phyloP scores from a whole-genome alignment of 2,329 filamentous ascomycete genomes.

The Orbilia ellipsospora region DNA sequence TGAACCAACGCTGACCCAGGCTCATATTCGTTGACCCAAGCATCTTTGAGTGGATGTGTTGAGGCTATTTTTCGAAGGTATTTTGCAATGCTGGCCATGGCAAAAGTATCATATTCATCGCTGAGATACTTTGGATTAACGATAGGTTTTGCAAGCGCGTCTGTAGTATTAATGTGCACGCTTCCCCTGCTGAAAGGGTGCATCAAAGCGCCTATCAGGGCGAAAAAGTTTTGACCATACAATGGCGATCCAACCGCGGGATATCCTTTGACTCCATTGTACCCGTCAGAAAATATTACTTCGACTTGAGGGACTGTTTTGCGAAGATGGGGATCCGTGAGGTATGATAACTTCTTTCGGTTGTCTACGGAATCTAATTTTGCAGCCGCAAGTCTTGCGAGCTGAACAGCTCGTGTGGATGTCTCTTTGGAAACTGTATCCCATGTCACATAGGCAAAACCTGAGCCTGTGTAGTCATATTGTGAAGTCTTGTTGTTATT shows the following conservation, averaged over 20 bases:
- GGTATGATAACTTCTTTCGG: conserved; percentile 63
- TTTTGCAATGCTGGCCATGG: conserved; percentile 61
- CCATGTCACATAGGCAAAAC: conserved; percentile 65
- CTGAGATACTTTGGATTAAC: conserved; percentile 63
- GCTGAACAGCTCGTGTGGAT: conserved; percentile 58
- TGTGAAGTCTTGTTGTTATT: conserved; percentile 60
- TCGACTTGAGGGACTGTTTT: conserved; percentile 63
- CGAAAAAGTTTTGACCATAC: conserved; percentile 60
- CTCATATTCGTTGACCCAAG: conserved; percentile 60
- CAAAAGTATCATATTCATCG: conserved; percentile 62
- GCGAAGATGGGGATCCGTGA: conserved; percentile 60
- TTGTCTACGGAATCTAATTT: conserved; percentile 61
- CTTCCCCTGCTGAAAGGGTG: conserved; percentile 64
- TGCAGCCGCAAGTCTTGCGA: conserved; percentile 61
- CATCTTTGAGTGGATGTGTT: conserved; percentile 59
- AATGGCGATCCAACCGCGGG: conserved; percentile 60
- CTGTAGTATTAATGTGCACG: conserved; percentile 61
- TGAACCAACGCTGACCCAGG: conserved; percentile 59
- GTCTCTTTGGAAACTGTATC: conserved; percentile 61
- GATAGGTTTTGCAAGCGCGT: conserved; percentile 61
- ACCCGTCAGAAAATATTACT: conserved; percentile 65
- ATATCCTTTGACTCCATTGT: conserved; percentile 63
- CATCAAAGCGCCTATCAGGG: conserved; percentile 57
- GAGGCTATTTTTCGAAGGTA: conserved; percentile 61
- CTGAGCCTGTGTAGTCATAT: conserved; percentile 63